Percentiles rank a stretch among this genome's conserved stretches.
Evolutionary conservation across 2,329 filamentous ascomycete genomes (phyloP).

Genomic region (Blumeria hordei): DNA sequence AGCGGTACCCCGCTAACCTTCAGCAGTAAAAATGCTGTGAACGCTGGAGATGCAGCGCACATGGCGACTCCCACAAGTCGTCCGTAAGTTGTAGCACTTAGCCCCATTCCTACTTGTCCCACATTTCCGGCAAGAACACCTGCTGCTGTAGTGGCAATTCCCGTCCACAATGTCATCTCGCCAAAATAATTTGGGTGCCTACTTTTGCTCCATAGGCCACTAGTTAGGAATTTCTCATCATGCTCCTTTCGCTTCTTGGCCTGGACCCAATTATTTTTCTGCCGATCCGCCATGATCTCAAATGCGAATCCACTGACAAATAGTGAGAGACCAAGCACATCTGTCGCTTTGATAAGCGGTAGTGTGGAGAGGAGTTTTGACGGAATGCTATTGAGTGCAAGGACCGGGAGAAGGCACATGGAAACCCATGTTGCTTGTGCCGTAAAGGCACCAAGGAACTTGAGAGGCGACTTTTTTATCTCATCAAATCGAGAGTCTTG

Average conservation of each 20-base stretch:
- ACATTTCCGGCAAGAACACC: constrained; percentile 29
- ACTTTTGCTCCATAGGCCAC: constrained; percentile 34
- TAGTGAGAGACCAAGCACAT: constrained; percentile 30
- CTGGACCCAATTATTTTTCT: constrained; percentile 36
- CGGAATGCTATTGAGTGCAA: constrained; percentile 38
- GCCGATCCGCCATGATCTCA: constrained; percentile 36
- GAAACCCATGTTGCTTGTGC: constrained; percentile 45
- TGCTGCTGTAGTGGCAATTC: constrained; percentile 33
- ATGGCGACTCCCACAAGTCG: constrained; percentile 20
- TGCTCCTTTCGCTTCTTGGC: constrained; percentile 41
- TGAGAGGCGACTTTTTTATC: constrained; percentile 25
- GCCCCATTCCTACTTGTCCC: constrained; percentile 30
- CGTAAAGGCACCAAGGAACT: constrained; percentile 29
- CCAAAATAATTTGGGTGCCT: constrained; percentile 50
- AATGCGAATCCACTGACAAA: constrained; percentile 34
- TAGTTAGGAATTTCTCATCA: constrained; percentile 39
- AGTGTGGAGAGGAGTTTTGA: constrained; percentile 24
- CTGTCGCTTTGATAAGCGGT: constrained; percentile 23
- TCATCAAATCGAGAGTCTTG: constrained; percentile 32
- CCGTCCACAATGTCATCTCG: constrained; percentile 45
- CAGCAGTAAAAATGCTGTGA: constrained; percentile 35
- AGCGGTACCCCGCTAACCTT: constrained; percentile 40
- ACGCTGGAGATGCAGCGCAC: constrained; percentile 30
- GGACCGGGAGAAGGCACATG: constrained; percentile 38
- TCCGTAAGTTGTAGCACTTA: constrained; percentile 21